Percentiles rank a stretch among this genome's conserved stretches.
phyloP scores from a whole-genome alignment of 176 grass and related monocot genomes.

The Musa beccarii region DNA sequence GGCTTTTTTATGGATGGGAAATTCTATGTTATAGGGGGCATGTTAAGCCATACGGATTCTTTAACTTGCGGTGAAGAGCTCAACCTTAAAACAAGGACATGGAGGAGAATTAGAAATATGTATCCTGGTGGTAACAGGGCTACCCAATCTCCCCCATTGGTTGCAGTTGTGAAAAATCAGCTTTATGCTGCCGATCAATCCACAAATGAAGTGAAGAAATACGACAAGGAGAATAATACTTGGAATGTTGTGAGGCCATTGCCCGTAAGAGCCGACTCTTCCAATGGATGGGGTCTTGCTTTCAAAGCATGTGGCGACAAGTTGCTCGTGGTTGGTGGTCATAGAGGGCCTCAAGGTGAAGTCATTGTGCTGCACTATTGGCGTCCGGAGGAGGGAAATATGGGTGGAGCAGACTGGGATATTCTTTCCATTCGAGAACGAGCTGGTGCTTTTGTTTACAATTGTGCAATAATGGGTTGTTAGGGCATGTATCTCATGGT shows the following conservation, averaged over 20 bases:
- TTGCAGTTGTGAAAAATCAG: slow-evolving; percentile 84
- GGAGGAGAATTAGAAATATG: slow-evolving; percentile 70
- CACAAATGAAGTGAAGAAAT: slow-evolving; percentile 70
- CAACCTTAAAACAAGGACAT: slow-evolving; percentile 54
- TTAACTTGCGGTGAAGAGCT: slow-evolving; percentile 78
- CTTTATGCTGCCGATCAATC: slow-evolving; percentile 66
- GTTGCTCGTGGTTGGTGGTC: slow-evolving; percentile 59
- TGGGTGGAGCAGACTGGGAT: slow-evolving; percentile 49
- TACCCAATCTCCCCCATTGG: slow-evolving; percentile 62
- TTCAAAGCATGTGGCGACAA: slow-evolving; percentile 69
- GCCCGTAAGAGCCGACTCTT: slow-evolving; percentile 71
- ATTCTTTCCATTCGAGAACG: slow-evolving; percentile 55
- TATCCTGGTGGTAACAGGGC: slow-evolving; percentile 55
- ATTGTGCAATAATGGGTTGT: slow-evolving; percentile 93
- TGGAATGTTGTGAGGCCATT: slow-evolving; percentile 70
- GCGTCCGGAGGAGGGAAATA: slow-evolving; percentile 43
- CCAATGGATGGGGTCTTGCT: slow-evolving; percentile 72
- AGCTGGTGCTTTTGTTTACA: slow-evolving; percentile 62
- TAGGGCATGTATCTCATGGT: slow-evolving; percentile 10
- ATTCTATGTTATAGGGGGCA: slow-evolving; percentile 77
- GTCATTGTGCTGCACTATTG: slow-evolving; percentile 73
- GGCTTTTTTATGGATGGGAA: slow-evolving; percentile 92
- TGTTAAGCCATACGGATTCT: slow-evolving; percentile 41
- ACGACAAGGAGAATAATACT: slow-evolving; percentile 64
- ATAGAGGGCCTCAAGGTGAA: slow-evolving; percentile 41